These are phyloP conservation scores for Porodaedalea pini DNA, from an alignment of 1,284 basidiomycete genomes.

Conservation along the genomic window DNA sequence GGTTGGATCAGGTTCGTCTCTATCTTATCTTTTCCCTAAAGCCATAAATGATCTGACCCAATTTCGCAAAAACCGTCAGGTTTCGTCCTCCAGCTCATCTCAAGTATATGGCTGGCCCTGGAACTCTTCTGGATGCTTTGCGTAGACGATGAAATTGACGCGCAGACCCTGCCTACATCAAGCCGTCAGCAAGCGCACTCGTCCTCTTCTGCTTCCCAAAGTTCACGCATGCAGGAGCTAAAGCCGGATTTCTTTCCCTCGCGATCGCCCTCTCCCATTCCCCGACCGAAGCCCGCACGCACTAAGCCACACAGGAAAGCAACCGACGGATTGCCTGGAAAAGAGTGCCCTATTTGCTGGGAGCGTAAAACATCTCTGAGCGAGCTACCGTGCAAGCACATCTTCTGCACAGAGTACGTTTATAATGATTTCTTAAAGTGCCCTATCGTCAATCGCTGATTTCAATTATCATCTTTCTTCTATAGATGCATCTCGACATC, in stretches of 20 bases:
- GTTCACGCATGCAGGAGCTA: too few relatives aligned
- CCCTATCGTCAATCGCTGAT: too few relatives aligned
- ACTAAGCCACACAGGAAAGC: too few relatives aligned
- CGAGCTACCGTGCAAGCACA: constrained; percentile 6
- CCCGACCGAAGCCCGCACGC: too few relatives aligned
- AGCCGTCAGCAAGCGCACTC: too few relatives aligned
- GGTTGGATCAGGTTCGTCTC: constrained; percentile 2
- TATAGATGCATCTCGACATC: constrained; percentile 4
- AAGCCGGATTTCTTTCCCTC: too few relatives aligned
- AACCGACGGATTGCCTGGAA: too few relatives aligned
- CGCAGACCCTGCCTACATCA: too few relatives aligned
- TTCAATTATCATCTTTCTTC: not conserved
- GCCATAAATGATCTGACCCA: too few relatives aligned
- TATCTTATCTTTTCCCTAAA: not conserved
- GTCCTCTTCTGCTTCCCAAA: too few relatives aligned
- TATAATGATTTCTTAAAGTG: not conserved
- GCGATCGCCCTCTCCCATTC: too few relatives aligned
- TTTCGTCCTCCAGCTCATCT: not conserved
- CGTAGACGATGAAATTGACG: too few relatives aligned
- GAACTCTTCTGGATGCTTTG: not conserved
- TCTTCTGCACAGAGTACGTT: constrained; percentile 13
- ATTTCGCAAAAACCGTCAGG: not conserved
- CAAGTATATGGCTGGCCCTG: not conserved
- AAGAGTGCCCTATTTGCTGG: constrained; percentile 9
- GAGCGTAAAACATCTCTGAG: not conserved